Conservation (phyloP, 345 rosid genomes). For the Barbarea vulgaris region DNA sequence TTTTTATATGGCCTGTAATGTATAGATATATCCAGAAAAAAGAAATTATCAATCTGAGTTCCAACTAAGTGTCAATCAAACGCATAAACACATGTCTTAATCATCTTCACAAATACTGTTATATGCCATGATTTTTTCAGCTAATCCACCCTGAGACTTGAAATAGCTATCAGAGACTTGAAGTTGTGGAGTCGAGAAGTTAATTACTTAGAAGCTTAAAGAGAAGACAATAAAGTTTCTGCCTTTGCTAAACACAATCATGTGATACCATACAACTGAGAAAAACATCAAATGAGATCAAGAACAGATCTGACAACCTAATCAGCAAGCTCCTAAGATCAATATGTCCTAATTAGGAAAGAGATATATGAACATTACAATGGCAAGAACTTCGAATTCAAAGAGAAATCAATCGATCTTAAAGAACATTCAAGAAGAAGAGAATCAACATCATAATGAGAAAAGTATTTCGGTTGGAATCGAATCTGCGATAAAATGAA, state of each 20-base stretch:
- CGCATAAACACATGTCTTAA: background rate
- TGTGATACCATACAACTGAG: background rate
- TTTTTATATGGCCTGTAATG: no score
- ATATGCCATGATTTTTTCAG: background rate
- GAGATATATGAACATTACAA: background rate
- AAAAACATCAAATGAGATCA: background rate
- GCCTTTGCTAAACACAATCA: conserved; percentile 10
- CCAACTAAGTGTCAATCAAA: background rate
- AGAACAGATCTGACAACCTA: conserved; percentile 10
- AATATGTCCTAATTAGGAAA: background rate
- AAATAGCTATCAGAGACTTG: background rate
- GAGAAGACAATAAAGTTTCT: background rate
- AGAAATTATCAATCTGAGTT: conserved; percentile 14
- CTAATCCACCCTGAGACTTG: background rate
- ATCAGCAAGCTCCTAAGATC: conserved; percentile 12
- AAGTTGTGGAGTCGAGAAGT: background rate
- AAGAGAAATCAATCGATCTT: background rate
- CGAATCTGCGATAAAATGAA: background rate
- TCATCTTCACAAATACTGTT: conserved; percentile 7
- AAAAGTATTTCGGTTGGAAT: background rate
- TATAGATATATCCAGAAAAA: background rate
- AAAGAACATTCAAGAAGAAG: background rate
- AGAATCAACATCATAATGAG: background rate
- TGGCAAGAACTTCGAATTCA: background rate
- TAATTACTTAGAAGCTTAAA: background rate